Percentiles rank a stretch among this genome's conserved stretches.
Evolutionary conservation across 306 rosid species (phyloP).

Genomic region (Trifolium dubium): DNA sequence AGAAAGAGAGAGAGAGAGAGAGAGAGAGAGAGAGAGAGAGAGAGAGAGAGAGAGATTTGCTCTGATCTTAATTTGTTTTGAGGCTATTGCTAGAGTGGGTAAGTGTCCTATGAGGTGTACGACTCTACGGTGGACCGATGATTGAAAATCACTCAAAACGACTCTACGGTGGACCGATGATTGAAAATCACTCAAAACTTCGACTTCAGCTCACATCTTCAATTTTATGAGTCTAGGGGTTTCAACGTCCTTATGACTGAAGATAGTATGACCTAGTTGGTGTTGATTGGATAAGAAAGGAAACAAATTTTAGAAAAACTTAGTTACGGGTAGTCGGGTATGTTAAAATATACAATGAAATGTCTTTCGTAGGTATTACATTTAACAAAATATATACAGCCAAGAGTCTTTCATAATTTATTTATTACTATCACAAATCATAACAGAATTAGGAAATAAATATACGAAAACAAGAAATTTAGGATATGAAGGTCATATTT

Average conservation of each 20-base stretch:
- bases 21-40: too few species aligned
- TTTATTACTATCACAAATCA: too few species aligned
- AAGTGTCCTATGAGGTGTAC: not conserved
- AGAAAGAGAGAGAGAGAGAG: conserved; percentile 15
- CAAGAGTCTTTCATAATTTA: too few species aligned
- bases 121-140: not conserved
- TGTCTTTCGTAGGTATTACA: too few species aligned
- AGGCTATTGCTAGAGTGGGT: not conserved
- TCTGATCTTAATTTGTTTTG: conserved; percentile 4
- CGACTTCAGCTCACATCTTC: not conserved
- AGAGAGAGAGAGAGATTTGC: conserved; percentile 7
- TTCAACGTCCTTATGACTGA: not conserved
- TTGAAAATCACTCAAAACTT: not conserved
- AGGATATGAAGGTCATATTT: too few species aligned
- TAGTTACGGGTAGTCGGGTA: too few species aligned
- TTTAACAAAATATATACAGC: too few species aligned
- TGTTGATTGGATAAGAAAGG: not conserved
- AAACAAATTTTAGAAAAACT: too few species aligned
- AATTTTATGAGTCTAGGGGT: not conserved
- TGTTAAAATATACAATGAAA: too few species aligned
- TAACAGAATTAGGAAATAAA: too few species aligned
- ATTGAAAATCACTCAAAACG: not conserved
- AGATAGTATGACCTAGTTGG: not conserved
- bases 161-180: not conserved
- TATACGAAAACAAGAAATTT: too few species aligned